A percentile compares a stretch with the other conserved stretches of the same genome.
These are phyloP conservation scores for Pyronema omphalodes DNA, from an alignment of 495 filamentous ascomycete species.

Conservation along the genomic window DNA sequence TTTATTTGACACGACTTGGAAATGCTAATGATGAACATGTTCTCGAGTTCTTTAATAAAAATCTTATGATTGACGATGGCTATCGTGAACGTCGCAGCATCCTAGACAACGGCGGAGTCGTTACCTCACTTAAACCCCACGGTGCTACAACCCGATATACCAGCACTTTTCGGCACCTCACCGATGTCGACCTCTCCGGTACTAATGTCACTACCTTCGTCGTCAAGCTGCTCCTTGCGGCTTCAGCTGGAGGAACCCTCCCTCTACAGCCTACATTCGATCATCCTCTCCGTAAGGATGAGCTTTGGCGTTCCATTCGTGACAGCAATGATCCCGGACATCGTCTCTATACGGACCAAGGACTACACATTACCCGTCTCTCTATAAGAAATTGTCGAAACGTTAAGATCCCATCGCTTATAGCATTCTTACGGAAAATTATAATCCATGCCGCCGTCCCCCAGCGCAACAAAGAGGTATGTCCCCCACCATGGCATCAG, in stretches of 20 bases:
- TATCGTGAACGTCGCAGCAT: slow-evolving; percentile 7
- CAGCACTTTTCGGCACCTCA: slow-evolving; percentile 18
- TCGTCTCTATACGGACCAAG: slow-evolving; percentile 11
- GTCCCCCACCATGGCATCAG: too few species aligned
- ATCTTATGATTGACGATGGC: slow-evolving; percentile 7
- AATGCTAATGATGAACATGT: slow-evolving; percentile 13
- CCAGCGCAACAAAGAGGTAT: background rate
- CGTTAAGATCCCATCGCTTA: slow-evolving; percentile 16
- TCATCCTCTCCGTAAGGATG: background rate
- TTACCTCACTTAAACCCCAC: slow-evolving; percentile 7
- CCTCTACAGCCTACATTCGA: background rate
- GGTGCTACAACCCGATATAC: slow-evolving; percentile 5
- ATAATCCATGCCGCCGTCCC: slow-evolving; percentile 11
- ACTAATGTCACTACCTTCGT: slow-evolving; percentile 15
- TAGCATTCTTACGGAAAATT: slow-evolving; percentile 17
- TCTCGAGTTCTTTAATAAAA: slow-evolving; percentile 14
- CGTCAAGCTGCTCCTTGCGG: slow-evolving; percentile 19
- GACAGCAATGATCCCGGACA: background rate
- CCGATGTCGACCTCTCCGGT: slow-evolving; percentile 15
- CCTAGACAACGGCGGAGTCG: slow-evolving; percentile 10
- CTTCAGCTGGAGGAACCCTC: slow-evolving; percentile 14
- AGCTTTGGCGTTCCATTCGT: background rate
- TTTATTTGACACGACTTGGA: slow-evolving; percentile 13
- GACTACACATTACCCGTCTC: slow-evolving; percentile 15
- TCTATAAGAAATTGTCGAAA: slow-evolving; percentile 15